These are phyloP conservation scores for Synchytrium microbalum DNA, from an alignment of 371 early-diverging fungal species.

Conservation along the genomic window DNA sequence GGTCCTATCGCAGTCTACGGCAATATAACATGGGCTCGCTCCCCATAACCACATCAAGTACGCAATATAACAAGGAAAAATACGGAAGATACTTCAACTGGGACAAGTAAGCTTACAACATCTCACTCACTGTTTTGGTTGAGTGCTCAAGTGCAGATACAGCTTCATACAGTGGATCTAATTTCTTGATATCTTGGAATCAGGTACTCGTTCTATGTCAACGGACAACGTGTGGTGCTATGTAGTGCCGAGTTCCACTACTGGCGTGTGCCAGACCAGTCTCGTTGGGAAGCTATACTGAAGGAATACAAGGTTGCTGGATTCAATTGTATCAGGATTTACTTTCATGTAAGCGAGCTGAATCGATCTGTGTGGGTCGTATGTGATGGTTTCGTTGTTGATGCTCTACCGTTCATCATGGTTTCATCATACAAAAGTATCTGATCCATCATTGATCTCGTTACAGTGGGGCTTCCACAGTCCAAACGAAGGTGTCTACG, in stretches of 20 bases:
- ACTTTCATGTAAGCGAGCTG: conserved; percentile 57
- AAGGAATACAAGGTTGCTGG: conserved; percentile 64
- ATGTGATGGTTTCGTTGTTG: too few species aligned
- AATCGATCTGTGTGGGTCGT: too few species aligned
- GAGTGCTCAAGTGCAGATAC: conserved; percentile 15
- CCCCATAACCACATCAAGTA: neutral
- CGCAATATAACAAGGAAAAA: neutral
- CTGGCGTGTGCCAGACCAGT: conserved; percentile 64
- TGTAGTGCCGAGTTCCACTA: conserved; percentile 72
- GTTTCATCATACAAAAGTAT: too few species aligned
- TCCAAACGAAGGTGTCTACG: conserved; percentile 58
- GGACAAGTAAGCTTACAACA: conserved; percentile 1
- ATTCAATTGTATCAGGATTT: conserved; percentile 75
- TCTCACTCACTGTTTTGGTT: conserved; percentile 33
- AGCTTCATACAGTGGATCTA: too few species aligned
- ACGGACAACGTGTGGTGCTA: conserved; percentile 54
- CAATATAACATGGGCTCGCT: neutral
- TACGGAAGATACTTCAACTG: neutral
- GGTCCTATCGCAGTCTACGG: neutral
- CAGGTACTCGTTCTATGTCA: conserved; percentile 43
- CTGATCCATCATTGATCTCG: neutral
- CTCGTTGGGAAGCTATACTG: conserved; percentile 50
- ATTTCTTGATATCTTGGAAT: too few species aligned
- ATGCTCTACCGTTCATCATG: too few species aligned
- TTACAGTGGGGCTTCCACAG: conserved; percentile 73